Conservation (phyloP, 768 basidiomycete genomes). For the Mycena crocata region DNA sequence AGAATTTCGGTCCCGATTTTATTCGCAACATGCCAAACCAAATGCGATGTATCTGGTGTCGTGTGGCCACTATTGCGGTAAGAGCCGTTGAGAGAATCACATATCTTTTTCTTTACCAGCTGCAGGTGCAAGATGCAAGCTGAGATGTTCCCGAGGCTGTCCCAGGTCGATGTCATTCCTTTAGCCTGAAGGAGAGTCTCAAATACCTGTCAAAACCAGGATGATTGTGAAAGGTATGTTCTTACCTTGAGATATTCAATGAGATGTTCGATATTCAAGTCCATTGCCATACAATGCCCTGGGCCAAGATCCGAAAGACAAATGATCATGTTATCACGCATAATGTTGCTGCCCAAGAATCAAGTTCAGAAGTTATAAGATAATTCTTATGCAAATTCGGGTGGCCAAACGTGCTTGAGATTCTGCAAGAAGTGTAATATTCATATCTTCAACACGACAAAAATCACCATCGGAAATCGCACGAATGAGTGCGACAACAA, state of each 20-base stretch:
- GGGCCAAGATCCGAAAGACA: too few relatives aligned
- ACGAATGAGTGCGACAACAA: conserved; percentile 18
- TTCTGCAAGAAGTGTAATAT: conserved; percentile 44
- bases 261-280: conserved; percentile 52
- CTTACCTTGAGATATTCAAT: conserved; percentile 47
- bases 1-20: conserved; percentile 27
- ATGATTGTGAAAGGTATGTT: too few relatives aligned
- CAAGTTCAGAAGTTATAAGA: too few relatives aligned
- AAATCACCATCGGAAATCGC: conserved; percentile 27
- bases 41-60: conserved; percentile 24
- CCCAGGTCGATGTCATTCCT: conserved; percentile 46
- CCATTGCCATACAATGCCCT: conserved; percentile 44
- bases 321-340: conserved; percentile 50
- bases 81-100: conserved; percentile 16
- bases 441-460: conserved; percentile 43
- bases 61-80: conserved; percentile 45
- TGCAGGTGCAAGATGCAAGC: conserved; percentile 42
- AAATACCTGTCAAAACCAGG: not conserved
- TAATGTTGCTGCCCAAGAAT: conserved; percentile 43
- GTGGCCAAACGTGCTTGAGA: conserved; percentile 48
- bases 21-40: conserved; percentile 39
- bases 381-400: conserved; percentile 40
- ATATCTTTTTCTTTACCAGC: conserved; percentile 41
- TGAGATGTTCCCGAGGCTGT: conserved; percentile 44
- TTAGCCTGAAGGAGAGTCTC: conserved; percentile 38